These are phyloP conservation scores for Abrus pulchellus DNA, from an alignment of 306 rosid genomes.

Conservation along the genomic window DNA sequence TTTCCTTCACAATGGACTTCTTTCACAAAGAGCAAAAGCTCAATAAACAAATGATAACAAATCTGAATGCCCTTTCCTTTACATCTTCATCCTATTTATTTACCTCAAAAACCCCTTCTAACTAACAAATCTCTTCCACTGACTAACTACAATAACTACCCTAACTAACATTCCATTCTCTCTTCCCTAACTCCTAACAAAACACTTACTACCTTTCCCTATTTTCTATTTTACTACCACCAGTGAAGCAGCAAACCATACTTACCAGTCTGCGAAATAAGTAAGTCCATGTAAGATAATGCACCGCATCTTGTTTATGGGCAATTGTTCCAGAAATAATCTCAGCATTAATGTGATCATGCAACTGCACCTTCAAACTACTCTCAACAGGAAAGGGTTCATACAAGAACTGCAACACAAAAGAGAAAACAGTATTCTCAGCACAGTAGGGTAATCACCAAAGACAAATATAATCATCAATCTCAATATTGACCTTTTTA, in stretches of 20 bases:
- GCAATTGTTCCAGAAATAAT: slow-evolving; percentile 94
- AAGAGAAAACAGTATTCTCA: slow-evolving; percentile 44
- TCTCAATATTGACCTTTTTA: slow-evolving; percentile 74
- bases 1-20: too few species aligned
- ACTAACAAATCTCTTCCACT: too few species aligned
- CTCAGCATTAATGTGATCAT: slow-evolving; percentile 90
- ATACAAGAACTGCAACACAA: slow-evolving; percentile 83
- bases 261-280: slow-evolving; percentile 94
- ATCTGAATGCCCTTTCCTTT: too few species aligned
- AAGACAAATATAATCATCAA: slow-evolving; percentile 36
- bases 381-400: slow-evolving; percentile 99
- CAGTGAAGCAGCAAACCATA: slow-evolving; percentile 40
- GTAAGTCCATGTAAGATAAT: slow-evolving; percentile 97
- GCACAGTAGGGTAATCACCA: slow-evolving; percentile 32
- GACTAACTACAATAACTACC: too few species aligned
- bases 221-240: slow-evolving; percentile 5
- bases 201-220: slow-evolving; percentile 3
- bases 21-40: too few species aligned
- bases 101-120: too few species aligned
- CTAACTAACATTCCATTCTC: too few species aligned
- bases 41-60: too few species aligned
- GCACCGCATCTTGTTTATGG: slow-evolving; percentile 95
- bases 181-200: too few species aligned
- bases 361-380: slow-evolving; percentile 91
- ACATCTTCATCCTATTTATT: too few species aligned